Conservation (phyloP, 768 basidiomycete genomes). For the Mycena metata region DNA sequence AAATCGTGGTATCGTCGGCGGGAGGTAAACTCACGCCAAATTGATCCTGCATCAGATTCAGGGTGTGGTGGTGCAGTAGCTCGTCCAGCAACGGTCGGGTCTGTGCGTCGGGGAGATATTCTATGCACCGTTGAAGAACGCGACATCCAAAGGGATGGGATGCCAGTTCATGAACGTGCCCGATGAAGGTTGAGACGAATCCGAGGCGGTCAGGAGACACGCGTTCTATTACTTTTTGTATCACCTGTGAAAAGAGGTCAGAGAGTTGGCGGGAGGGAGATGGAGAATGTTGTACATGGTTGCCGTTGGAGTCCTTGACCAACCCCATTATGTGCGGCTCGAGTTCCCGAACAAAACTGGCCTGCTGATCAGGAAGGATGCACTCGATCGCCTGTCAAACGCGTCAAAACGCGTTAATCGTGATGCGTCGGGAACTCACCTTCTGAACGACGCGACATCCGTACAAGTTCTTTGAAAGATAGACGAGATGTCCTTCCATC, state of each 20-base stretch:
- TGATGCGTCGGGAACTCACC: slow-evolving; percentile 56
- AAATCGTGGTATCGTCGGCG: slow-evolving; percentile 12
- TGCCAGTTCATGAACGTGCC: slow-evolving; percentile 84
- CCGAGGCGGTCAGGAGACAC: slow-evolving; percentile 81
- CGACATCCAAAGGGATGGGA: slow-evolving; percentile 95
- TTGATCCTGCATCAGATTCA: slow-evolving; percentile 88
- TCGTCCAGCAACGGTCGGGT: slow-evolving; percentile 85
- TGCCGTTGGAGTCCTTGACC: slow-evolving; percentile 93
- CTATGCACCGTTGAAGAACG: slow-evolving; percentile 93
- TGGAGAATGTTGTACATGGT: slow-evolving; percentile 76
- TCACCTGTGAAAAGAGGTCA: slow-evolving; percentile 62
- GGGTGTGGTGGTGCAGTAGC: slow-evolving; percentile 73
- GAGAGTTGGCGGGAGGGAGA: slow-evolving; percentile 14
- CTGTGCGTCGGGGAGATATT: slow-evolving; percentile 79
- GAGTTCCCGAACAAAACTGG: slow-evolving; percentile 80
- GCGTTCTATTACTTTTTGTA: slow-evolving; percentile 90
- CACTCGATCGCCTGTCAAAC: slow-evolving; percentile 82
- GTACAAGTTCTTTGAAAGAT: slow-evolving; percentile 91
- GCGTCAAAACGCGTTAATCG: neutral
- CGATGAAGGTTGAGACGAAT: slow-evolving; percentile 82
- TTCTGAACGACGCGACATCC: slow-evolving; percentile 97
- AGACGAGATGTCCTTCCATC: slow-evolving; percentile 84
- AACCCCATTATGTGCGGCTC: slow-evolving; percentile 86
- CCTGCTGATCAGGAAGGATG: slow-evolving; percentile 84
- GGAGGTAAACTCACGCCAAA: slow-evolving; percentile 77